Conservation (phyloP, 805 yeast genomes). For the Grigorovia jiainica region DNA sequence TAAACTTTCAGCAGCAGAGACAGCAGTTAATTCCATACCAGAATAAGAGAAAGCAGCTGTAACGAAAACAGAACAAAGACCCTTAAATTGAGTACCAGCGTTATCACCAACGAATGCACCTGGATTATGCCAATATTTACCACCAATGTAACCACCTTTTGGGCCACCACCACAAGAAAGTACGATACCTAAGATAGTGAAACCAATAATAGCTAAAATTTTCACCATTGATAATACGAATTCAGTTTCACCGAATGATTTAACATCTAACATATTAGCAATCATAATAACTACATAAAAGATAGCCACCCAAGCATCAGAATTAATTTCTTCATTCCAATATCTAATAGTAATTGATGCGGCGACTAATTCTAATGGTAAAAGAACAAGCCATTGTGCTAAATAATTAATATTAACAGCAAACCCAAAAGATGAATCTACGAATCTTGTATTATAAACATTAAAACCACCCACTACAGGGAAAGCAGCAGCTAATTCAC, state of each 20-base stretch:
- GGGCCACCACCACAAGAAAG: slow-evolving; percentile 41
- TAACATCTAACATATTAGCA: slow-evolving; percentile 44
- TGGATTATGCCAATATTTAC: slow-evolving; percentile 39
- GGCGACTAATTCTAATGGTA: slow-evolving; percentile 54
- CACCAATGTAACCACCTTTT: slow-evolving; percentile 35
- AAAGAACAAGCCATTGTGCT: slow-evolving; percentile 45
- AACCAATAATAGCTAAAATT: slow-evolving; percentile 41
- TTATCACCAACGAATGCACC: slow-evolving; percentile 52
- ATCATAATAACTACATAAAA: slow-evolving; percentile 39
- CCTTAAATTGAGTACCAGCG: slow-evolving; percentile 36
- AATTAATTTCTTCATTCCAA: slow-evolving; percentile 41
- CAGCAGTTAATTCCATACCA: slow-evolving; percentile 65
- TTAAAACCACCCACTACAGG: slow-evolving; percentile 48
- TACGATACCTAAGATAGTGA: slow-evolving; percentile 44
- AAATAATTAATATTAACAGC: slow-evolving; percentile 46
- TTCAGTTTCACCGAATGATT: slow-evolving; percentile 50
- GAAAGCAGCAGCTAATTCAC: slow-evolving; percentile 44
- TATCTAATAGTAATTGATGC: slow-evolving; percentile 47
- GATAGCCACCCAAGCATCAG: slow-evolving; percentile 54
- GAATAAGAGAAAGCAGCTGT: slow-evolving; percentile 59
- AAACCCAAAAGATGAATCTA: slow-evolving; percentile 49
- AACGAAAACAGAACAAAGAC: slow-evolving; percentile 44
- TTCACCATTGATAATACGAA: slow-evolving; percentile 42
- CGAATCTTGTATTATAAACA: slow-evolving; percentile 40
- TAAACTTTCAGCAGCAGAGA: slow-evolving; percentile 68